Evolutionary conservation across 106 monocot genomes (phyloP), one percentile per base, ranked within the genome.

Genomic region (Cymbidium sinense): DNA sequence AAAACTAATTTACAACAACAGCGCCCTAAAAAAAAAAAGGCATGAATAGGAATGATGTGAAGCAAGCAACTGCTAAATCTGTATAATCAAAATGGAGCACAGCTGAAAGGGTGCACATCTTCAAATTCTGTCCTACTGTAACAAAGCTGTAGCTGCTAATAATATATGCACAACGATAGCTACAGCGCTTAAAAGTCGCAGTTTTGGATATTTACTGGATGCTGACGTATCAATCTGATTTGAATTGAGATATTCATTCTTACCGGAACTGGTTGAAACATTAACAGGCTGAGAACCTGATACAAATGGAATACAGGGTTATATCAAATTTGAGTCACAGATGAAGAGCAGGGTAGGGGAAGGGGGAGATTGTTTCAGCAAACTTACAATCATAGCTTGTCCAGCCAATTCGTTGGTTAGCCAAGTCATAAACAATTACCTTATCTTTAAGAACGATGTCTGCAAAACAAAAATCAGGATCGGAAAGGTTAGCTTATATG

Each of bases 361-460:
- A 21, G 19, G 47, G 27, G 2, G 21, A 23, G 15, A 10, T 71
- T 20, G 34, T 7, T 71, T 21, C 0, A 15, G 21, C 6, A 39
- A n/a, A 85, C 98, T 99, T 85, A 92, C 98, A 94, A 65, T 99
- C 94, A 75, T 90, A 92, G 41, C 86, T 81, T 35, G 62, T 51
- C 98, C 98, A 99, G 76, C 98, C 98, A 27, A 94, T 81, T 7
- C 92, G 88, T 77, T 92, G 88, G 72, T 87, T 86, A 71, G 79
- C 88, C 72, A 99, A 81, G 82, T 99, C 98, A 70, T 99, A 99
- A 64, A 94, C 87, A 82, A 99, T 83, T 73, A 94, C 90, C 84
- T 99, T 94, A 78, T 99, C 98, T 85, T 99, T 99, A 58, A 99
- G 85, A 77, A 99, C 90, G 76, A 99, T 80, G 73, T 99, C 98